phyloP scores from a whole-genome alignment of 768 basidiomycete species.

The Floccularia luteovirens region DNA sequence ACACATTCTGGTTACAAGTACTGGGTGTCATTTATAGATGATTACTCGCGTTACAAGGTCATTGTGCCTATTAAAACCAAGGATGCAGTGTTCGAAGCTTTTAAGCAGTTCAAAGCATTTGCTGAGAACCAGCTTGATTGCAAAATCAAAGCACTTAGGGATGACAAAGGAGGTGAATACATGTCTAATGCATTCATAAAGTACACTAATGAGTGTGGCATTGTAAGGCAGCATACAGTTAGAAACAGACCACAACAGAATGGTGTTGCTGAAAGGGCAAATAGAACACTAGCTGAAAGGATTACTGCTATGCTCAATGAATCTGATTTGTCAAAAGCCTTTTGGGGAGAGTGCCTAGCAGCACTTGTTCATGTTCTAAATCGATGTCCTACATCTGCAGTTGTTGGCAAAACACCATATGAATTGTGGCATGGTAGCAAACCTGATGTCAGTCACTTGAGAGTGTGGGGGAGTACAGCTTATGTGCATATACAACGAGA shows the following conservation, averaged over 20 bases:
- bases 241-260: slow-evolving; percentile 30
- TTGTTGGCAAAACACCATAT: slow-evolving; percentile 10
- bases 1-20: slow-evolving; percentile 4
- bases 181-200: slow-evolving; percentile 11
- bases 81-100: slow-evolving; percentile 14
- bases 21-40: slow-evolving; percentile 8
- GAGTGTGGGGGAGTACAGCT: slow-evolving; percentile 10
- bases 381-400: slow-evolving; percentile 8
- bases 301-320: slow-evolving; percentile 19
- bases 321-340: slow-evolving; percentile 10
- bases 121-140: slow-evolving; percentile 18
- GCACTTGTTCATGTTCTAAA: slow-evolving; percentile 14
- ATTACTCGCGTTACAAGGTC: slow-evolving; percentile 1
- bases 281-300: slow-evolving; percentile 23
- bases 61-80: slow-evolving; percentile 8
- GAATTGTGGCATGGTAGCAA: slow-evolving; percentile 9
- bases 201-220: slow-evolving; percentile 15
- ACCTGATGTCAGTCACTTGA: slow-evolving; percentile 11
- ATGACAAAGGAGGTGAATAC: slow-evolving; percentile 25
- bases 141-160: slow-evolving; percentile 14
- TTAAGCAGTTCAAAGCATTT: slow-evolving; percentile 21
- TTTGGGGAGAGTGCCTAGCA: slow-evolving; percentile 14
- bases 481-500: slow-evolving; percentile 11
- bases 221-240: slow-evolving; percentile 13
- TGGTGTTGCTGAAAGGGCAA: slow-evolving; percentile 29